Base-by-base conservation (phyloP, 2,329 filamentous ascomycete genomes). In the Cladosporium sp. region DNA sequence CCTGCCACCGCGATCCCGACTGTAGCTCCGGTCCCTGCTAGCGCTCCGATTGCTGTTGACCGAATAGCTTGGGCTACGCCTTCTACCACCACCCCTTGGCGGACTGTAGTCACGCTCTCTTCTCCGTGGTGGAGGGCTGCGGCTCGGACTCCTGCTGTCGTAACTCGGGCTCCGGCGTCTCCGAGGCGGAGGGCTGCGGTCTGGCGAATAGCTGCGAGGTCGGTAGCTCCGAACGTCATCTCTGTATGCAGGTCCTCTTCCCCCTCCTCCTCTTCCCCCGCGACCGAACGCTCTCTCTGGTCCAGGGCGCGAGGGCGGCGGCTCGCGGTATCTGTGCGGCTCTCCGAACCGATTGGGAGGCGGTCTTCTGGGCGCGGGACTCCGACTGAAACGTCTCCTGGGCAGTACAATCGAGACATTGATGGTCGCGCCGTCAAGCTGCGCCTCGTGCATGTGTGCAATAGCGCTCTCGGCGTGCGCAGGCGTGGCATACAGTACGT, bases 391-490 rank as follows among this genome's bases (percentile, higher is more conserved):
- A 61, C 89, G 89, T 63, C 87, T 84, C 46, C 87, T 82, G 0
- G 89, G 89, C 34, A 95, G 77, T 22, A 95, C 89, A 59, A 96
- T 93, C 42, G 88, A 93, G 45, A 96, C 91, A 64, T 86, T 86
- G 64, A 96, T 84, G 37, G 83, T 77, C 18, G 85, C 82, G 48
- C 90, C 90, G 69, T 96, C 91, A 28, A 95, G 74, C 66, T 95
- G 88, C n/a, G 88, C 89, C 73, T 98, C 93, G 70, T 98, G 93
- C 93, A 98, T 97, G 68, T 95, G 88, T 14, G 91, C 83, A 61
- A 96, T 95, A 28, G 93, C 93, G 11, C 83, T 78, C 71, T 96
- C 89, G 19, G 93, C 92, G 58, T 92, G 86, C 46, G 81, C 77
- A 58, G 90, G 82, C 59, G 86, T 78, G 50, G 83, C 76, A 71